Evolutionary conservation across 768 basidiomycete genomes (phyloP), one percentile per base, ranked within the genome.

Genomic region (Asterophora parasitica): DNA sequence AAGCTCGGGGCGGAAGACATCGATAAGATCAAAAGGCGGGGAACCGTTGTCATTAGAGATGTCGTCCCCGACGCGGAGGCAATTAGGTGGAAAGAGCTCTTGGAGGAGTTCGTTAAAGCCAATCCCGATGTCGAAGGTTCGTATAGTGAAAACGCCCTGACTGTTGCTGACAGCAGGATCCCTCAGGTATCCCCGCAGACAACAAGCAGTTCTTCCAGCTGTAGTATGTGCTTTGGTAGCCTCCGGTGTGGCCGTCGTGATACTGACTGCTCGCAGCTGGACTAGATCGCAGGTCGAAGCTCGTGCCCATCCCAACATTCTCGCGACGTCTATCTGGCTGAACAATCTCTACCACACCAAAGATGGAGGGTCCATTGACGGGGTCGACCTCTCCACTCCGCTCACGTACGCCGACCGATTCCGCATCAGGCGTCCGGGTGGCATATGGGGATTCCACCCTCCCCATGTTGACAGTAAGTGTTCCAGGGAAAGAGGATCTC

Each of bases 121-220:
- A 85, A 87, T 60, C 78, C 82, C 1, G 69, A 68, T 23, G 74
- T 73, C 2, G 69, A 77, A 59, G 85, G 83, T 78, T 15, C 30
- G 60, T 49, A 16, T 39, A 2, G n/a, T 30, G 12, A 23, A 23
- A 6, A 23, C 23, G 6, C 3, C 3, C 23, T 3, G 23, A 23
- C 23, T 23, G 23, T 23, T 23, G 6, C 23, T 23, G 23, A 23
- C 23, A 23, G 23, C 6, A 6, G 23, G 23, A 48, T 20, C 15
- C 16, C 8, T n/a, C 34, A 83, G 81, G 82, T 13, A 45, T 71
- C 27, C 82, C 84, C 0, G 70, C 51, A 4, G 54, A 73, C n/a
- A 65, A 87, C 54, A 85, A 82, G 43, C 85, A 88, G 55, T 85
- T 88, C 65, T 87, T 83, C 64, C 67, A 80, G 57, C 76, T 88